These are phyloP conservation scores for Trifolium repens DNA, from an alignment of 306 rosid genomes.

Conservation along the genomic window DNA sequence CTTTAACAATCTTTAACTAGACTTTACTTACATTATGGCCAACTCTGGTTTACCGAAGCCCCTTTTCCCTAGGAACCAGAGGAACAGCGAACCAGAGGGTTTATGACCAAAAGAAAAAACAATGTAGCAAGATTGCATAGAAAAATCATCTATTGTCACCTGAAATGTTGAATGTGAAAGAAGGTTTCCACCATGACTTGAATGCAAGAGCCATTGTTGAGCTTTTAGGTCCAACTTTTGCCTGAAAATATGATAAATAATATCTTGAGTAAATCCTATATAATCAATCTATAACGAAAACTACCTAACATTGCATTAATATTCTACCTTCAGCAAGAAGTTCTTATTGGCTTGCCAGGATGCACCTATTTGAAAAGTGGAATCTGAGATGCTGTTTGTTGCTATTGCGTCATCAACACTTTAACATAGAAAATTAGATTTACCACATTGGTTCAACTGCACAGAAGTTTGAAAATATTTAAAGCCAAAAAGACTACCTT, in stretches of 20 bases:
- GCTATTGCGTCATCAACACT: slow-evolving; percentile 71
- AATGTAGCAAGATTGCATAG: slow-evolving; percentile 4
- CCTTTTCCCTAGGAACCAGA: background rate
- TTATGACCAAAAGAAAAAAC: background rate
- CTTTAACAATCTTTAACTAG: background rate
- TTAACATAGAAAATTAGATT: slow-evolving; percentile 40
- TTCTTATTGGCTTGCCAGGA: slow-evolving; percentile 99
- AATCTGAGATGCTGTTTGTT: slow-evolving; percentile 60
- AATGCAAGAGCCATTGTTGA: slow-evolving; percentile 77
- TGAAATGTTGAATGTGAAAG: slow-evolving; percentile 86
- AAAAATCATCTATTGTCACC: slow-evolving; percentile 53
- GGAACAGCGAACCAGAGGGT: background rate
- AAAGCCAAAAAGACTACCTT: slow-evolving; percentile 54
- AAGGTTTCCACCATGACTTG: slow-evolving; percentile 99
- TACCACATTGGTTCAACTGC: slow-evolving; percentile 29
- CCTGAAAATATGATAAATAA: slow-evolving; percentile 57
- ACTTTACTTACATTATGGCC: background rate
- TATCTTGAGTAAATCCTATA: slow-evolving; percentile 40
- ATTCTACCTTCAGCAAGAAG: slow-evolving; percentile 78
- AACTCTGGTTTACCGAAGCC: background rate
- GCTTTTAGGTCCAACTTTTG: slow-evolving; percentile 78
- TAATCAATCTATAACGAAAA: slow-evolving; percentile 6
- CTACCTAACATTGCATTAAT: slow-evolving; percentile 32
- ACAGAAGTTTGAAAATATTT: slow-evolving; percentile 27
- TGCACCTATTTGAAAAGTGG: slow-evolving; percentile 89